A percentile compares a stretch with the other conserved stretches of the same genome.
Evolutionary conservation across 2,329 filamentous ascomycete genomes (phyloP).

Genomic region (Ilyonectria robusta): DNA sequence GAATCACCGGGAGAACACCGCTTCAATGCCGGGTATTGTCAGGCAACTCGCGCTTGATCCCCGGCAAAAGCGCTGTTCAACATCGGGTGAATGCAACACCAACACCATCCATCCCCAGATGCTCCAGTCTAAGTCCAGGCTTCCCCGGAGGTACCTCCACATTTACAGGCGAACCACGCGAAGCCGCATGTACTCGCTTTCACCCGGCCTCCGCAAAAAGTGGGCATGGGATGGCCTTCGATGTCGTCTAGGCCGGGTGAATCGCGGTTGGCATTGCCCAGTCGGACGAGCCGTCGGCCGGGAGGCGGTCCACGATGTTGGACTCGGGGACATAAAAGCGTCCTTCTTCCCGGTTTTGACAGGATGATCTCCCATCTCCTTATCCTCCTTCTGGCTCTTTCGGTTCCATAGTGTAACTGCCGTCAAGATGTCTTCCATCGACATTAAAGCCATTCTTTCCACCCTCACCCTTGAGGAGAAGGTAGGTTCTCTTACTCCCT

Average conservation of each 20-base stretch:
- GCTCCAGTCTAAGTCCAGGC: slow-evolving; percentile 15
- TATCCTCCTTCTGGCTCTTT: slow-evolving; percentile 25
- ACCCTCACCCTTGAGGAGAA: slow-evolving; percentile 51
- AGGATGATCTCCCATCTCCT: slow-evolving; percentile 28
- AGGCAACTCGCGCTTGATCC: neutral
- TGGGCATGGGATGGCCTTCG: slow-evolving; percentile 25
- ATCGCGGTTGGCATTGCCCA: slow-evolving; percentile 20
- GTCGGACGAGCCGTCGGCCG: slow-evolving; percentile 7
- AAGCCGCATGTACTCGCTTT: slow-evolving; percentile 11
- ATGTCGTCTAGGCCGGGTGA: slow-evolving; percentile 25
- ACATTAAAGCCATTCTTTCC: slow-evolving; percentile 47
- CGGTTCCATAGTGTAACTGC: slow-evolving; percentile 14
- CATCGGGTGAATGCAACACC: slow-evolving; percentile 12
- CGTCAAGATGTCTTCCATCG: slow-evolving; percentile 45
- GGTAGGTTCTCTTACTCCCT: slow-evolving; percentile 33
- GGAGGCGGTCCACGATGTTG: slow-evolving; percentile 10
- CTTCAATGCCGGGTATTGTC: slow-evolving; percentile 8
- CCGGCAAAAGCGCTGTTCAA: slow-evolving; percentile 8
- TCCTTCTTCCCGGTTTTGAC: slow-evolving; percentile 23
- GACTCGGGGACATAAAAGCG: slow-evolving; percentile 38
- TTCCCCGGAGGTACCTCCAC: slow-evolving; percentile 29
- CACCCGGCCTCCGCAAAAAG: slow-evolving; percentile 25
- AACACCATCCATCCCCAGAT: slow-evolving; percentile 10
- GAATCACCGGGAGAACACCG: slow-evolving; percentile 3
- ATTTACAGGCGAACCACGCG: slow-evolving; percentile 10